phyloP scores from a whole-genome alignment of 345 rosid genomes.

The Erysimum cheiranthoides region DNA sequence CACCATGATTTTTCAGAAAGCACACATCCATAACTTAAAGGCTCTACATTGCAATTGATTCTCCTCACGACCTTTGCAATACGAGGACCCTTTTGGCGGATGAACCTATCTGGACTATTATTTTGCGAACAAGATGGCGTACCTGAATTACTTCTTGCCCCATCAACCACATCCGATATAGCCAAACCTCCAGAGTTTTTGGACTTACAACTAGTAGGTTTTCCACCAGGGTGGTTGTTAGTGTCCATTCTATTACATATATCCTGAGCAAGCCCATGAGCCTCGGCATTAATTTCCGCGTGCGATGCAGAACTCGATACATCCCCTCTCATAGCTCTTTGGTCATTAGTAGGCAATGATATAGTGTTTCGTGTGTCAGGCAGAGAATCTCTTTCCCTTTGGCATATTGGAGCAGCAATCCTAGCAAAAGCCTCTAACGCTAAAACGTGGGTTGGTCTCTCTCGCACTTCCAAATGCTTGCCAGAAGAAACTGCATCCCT shows the following conservation, averaged over 20 bases:
- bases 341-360: slow-evolving; percentile 49
- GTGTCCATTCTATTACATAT: slow-evolving; percentile 41
- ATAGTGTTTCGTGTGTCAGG: slow-evolving; percentile 46
- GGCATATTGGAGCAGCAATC: slow-evolving; percentile 36
- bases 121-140: slow-evolving; percentile 66
- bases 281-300: slow-evolving; percentile 46
- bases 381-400: slow-evolving; percentile 44
- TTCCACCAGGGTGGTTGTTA: slow-evolving; percentile 39
- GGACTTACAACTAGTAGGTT: slow-evolving; percentile 48
- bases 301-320: slow-evolving; percentile 40
- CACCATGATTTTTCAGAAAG: slow-evolving; percentile 89
- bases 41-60: slow-evolving; percentile 92
- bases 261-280: slow-evolving; percentile 46
- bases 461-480: slow-evolving; percentile 33
- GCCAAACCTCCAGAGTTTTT: slow-evolving; percentile 55
- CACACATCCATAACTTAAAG: slow-evolving; percentile 76
- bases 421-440: slow-evolving; percentile 38
- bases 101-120: slow-evolving; percentile 68
- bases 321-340: slow-evolving; percentile 43
- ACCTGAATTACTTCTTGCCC: slow-evolving; percentile 49
- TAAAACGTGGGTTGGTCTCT: slow-evolving; percentile 39
- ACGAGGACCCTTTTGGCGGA: slow-evolving; percentile 97
- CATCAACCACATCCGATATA: slow-evolving; percentile 50
- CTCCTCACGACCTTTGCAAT: slow-evolving; percentile 98
- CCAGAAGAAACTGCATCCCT: slow-evolving; percentile 32